Percentiles rank a stretch among this genome's conserved stretches.
phyloP scores from a whole-genome alignment of 23 red algal genomes.

The Pyropia yezoensis region DNA sequence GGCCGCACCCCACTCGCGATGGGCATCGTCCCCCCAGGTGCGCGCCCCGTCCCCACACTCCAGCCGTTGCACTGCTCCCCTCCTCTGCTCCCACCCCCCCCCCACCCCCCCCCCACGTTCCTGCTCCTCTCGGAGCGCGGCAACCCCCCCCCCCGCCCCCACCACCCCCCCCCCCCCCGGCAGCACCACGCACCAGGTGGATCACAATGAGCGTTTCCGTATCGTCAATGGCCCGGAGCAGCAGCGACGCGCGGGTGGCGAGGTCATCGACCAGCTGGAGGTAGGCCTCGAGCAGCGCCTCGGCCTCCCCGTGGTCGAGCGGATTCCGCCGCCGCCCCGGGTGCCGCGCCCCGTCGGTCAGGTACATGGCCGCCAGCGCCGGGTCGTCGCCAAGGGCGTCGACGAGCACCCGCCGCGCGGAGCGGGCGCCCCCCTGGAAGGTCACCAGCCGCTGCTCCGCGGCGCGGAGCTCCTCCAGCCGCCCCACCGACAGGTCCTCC shows the following conservation, averaged over 20 bases:
- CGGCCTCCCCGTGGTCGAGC: conserved; percentile 65
- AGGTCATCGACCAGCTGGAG: conserved; percentile 75
- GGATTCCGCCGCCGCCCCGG: conserved; percentile 32
- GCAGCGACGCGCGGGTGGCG: conserved; percentile 21
- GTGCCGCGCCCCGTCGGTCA: conserved; percentile 50
- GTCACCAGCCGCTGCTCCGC: conserved; percentile 59
- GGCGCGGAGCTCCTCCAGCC: conserved; percentile 59
- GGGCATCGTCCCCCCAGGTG: too few relatives aligned
- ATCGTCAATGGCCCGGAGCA: conserved; percentile 71
- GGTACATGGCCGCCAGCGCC: conserved; percentile 86
- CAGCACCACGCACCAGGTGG: conserved; percentile 31
- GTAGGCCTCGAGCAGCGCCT: conserved; percentile 83
- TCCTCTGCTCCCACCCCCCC: too few relatives aligned
- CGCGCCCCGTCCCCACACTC: too few relatives aligned
- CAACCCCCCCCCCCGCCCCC: too few relatives aligned
- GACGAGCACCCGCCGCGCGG: conserved; percentile 49
- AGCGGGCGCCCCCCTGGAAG: conserved; percentile 27
- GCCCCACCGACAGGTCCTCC: conserved; percentile 15
- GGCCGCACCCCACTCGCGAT: too few relatives aligned
- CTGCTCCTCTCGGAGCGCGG: too few relatives aligned
- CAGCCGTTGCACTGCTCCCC: too few relatives aligned
- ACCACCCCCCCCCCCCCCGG: too few relatives aligned
- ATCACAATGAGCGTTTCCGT: conserved; percentile 76
- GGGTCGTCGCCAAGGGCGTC: conserved; percentile 71
- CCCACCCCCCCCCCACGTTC: too few relatives aligned